These are phyloP conservation scores for Pseudotsuga menziesii DNA, from an alignment of 75 land plant genomes.

Conservation along the genomic window DNA sequence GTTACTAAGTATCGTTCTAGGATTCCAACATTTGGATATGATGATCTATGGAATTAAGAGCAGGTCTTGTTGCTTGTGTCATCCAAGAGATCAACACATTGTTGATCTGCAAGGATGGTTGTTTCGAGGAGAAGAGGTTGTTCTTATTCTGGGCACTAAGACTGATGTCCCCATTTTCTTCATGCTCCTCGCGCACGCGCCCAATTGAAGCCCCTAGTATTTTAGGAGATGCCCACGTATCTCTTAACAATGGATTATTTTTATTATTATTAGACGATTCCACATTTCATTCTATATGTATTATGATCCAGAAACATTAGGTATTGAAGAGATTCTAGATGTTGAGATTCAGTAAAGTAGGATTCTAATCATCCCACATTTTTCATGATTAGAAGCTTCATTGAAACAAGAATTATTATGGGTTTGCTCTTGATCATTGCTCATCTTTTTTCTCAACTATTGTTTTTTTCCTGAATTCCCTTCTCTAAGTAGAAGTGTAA, in stretches of 20 bases:
- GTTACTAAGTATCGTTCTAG: background rate
- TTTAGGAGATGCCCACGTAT: no score
- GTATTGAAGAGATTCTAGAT: constrained; percentile 1
- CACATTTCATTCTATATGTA: background rate
- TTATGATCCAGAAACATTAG: constrained; percentile 3
- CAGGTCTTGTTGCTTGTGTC: background rate
- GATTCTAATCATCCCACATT: background rate
- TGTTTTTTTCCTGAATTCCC: no score
- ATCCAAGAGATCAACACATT: constrained; percentile 2
- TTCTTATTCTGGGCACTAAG: background rate
- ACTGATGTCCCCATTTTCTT: no score
- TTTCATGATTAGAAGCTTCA: background rate
- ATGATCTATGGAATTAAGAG: background rate
- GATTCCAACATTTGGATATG: constrained; percentile 7
- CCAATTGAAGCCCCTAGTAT: no score
- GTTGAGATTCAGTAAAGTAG: constrained; percentile 2
- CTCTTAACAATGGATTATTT: no score
- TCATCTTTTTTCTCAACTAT: no score
- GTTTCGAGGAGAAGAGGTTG: background rate
- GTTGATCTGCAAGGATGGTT: background rate
- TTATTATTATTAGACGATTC: no score
- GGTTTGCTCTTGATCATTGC: no score
- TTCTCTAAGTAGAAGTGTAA: no score
- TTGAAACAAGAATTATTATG: no score
- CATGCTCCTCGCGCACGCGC: no score